Conservation (phyloP, 306 rosid species). For the Inga leiocalycina region DNA sequence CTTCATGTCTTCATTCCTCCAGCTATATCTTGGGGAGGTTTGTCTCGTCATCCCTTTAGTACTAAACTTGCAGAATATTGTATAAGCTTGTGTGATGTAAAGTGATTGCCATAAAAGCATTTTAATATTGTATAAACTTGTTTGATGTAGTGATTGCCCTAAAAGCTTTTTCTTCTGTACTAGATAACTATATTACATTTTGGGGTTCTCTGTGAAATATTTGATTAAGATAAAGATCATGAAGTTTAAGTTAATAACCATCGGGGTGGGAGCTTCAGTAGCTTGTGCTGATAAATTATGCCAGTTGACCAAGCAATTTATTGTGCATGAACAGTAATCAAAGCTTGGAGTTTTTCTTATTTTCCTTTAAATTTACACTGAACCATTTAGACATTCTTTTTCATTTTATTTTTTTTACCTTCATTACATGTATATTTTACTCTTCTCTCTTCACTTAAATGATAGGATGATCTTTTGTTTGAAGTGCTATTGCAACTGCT, state of each 20-base stretch:
- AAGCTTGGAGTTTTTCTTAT: slow-evolving; percentile 4
- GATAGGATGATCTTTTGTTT: slow-evolving; percentile 90
- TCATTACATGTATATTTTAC: not conserved
- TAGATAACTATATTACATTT: slow-evolving; percentile 3
- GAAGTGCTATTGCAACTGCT: slow-evolving; percentile 76
- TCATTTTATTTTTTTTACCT: not conserved
- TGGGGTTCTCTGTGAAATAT: slow-evolving; percentile 10
- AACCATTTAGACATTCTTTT: not conserved
- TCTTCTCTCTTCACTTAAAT: slow-evolving; percentile 30
- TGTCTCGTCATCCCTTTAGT: slow-evolving; percentile 26
- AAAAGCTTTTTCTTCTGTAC: slow-evolving; percentile 10
- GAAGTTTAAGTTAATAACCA: slow-evolving; percentile 8
- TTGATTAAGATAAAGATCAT: not conserved
- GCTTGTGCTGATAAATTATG: slow-evolving; percentile 10
- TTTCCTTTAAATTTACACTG: slow-evolving; percentile 2
- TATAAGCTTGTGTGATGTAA: slow-evolving; percentile 8
- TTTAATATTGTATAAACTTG: slow-evolving; percentile 28
- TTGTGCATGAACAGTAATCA: slow-evolving; percentile 12
- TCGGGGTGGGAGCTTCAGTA: not conserved
- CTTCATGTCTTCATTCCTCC: slow-evolving; percentile 76
- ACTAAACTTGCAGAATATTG: slow-evolving; percentile 29
- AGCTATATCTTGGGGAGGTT: slow-evolving; percentile 81
- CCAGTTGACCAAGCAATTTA: slow-evolving; percentile 26
- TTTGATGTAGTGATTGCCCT: slow-evolving; percentile 8
- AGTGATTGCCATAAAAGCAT: slow-evolving; percentile 17